A percentile compares a stretch with the other conserved stretches of the same genome.
These are phyloP conservation scores for Raddia distichophylla DNA, from an alignment of 176 grass and related monocot species.

Conservation along the genomic window DNA sequence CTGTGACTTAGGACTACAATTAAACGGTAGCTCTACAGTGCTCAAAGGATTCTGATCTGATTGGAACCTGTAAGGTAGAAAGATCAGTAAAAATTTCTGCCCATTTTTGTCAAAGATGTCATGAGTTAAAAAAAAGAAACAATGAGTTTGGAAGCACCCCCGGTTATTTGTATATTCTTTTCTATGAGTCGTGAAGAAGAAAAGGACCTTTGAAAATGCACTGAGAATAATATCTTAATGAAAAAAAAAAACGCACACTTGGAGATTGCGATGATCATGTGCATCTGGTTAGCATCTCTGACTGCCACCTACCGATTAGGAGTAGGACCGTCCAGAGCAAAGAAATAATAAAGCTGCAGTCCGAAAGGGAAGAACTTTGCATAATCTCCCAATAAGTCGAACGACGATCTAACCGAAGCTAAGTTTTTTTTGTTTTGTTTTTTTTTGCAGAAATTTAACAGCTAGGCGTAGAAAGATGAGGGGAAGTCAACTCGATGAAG, in stretches of 20 bases:
- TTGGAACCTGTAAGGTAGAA: background rate
- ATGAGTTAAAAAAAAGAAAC: background rate
- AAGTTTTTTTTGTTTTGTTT: background rate
- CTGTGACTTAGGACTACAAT: background rate
- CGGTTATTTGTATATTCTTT: background rate
- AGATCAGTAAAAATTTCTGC: background rate
- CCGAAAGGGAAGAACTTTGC: slow-evolving; percentile 38
- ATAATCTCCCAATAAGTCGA: slow-evolving; percentile 28
- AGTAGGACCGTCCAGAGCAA: slow-evolving; percentile 7
- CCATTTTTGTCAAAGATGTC: slow-evolving; percentile 10
- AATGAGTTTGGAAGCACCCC: background rate
- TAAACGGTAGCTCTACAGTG: background rate
- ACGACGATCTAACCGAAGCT: background rate
- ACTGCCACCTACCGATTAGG: slow-evolving; percentile 24
- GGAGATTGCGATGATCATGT: slow-evolving; percentile 34
- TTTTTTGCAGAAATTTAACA: background rate
- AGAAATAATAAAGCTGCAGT: background rate
- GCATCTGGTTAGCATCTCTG: slow-evolving; percentile 38
- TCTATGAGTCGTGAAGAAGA: background rate
- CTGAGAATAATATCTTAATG: slow-evolving; percentile 44
- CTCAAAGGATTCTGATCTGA: slow-evolving; percentile 2
- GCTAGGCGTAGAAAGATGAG: slow-evolving; percentile 19
- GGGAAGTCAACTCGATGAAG: slow-evolving; percentile 32
- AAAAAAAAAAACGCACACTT: background rate
- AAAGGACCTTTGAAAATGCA: slow-evolving; percentile 9